phyloP scores from a whole-genome alignment of 805 yeast genomes.

The Metschnikowia peoriensis region DNA sequence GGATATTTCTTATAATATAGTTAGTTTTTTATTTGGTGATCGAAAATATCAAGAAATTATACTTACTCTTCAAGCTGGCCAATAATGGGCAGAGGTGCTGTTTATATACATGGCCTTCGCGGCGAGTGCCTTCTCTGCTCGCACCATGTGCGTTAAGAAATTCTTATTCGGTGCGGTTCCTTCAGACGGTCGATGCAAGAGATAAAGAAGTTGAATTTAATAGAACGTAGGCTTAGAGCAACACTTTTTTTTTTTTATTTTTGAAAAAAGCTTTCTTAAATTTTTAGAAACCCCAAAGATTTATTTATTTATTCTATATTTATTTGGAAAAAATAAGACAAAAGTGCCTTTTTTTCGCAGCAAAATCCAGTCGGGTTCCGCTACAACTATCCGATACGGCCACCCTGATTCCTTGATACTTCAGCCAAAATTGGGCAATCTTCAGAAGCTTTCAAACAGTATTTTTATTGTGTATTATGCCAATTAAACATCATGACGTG shows the following conservation, averaged over 20 bases:
- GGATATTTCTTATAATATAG: background rate
- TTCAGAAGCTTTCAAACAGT: too few species aligned
- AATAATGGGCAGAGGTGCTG: conserved; percentile 9
- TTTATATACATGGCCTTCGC: conserved; percentile 13
- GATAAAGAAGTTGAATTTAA: background rate
- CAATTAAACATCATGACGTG: background rate
- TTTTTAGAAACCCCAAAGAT: too few species aligned
- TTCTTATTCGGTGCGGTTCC: conserved; percentile 6
- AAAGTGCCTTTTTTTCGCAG: background rate
- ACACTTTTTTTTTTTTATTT: background rate
- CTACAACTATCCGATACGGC: background rate
- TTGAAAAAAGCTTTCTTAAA: too few species aligned
- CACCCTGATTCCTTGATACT: background rate
- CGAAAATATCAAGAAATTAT: background rate
- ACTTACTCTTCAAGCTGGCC: background rate
- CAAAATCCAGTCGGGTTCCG: background rate
- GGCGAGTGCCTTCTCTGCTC: conserved; percentile 3
- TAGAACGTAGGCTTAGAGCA: background rate
- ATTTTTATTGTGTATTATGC: too few species aligned
- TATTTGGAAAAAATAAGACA: too few species aligned
- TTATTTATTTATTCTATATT: too few species aligned
- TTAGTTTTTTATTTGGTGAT: background rate
- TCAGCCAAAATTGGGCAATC: too few species aligned
- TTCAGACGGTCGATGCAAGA: background rate
- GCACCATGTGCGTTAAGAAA: conserved; percentile 7